Base-by-base conservation (phyloP, 179 eudicot species). In the Nepenthes alata region DNA sequence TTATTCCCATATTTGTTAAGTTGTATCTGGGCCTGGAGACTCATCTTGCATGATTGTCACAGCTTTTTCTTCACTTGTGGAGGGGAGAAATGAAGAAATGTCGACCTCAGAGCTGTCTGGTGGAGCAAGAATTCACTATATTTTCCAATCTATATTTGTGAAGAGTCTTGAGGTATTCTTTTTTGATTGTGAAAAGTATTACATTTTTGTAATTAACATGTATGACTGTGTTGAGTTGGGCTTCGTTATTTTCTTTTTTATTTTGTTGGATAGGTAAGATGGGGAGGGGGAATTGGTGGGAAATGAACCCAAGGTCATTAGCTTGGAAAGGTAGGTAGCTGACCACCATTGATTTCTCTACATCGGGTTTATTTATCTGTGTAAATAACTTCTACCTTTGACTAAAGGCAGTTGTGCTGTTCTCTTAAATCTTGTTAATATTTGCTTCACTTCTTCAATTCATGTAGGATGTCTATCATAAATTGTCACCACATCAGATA, bases 61-160 rank as follows among this genome's bases (percentile, higher is more conserved):
- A 79, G 80, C 83, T 35, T 79, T 75, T 79, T 72, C 73, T 61
- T 79, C 80, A 16, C 66, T 79, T 67, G 73, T 79, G 62, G 80
- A 75, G 66, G 83, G 83, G 51, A 79, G 75, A 70, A 75, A 75
- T 48, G 75, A 75, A 72, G 85, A 75, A 59, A 83, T 80, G 72
- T 78, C 83, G 58, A 83, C 83, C 11, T 71, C 75, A 14, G 83
- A 83, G 78, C 72, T 83, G 71, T 76, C 78, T 3, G 88, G 85
- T 44, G 88, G 88, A 52, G 88, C 88, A 49, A 68, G 88, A 62
- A 76, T 83, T 67, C 85, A 81, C 62, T 76, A 69, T 55, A 82
- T 82, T 53, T 82, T 82, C 61, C 87, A 83, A 69, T 80, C 83
- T 44, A 83, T 83, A 62, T 83, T 80, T 73, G 85, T 80, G 53